These are phyloP conservation scores for Eutrema japonicum DNA, from an alignment of 345 rosid genomes.

Conservation along the genomic window DNA sequence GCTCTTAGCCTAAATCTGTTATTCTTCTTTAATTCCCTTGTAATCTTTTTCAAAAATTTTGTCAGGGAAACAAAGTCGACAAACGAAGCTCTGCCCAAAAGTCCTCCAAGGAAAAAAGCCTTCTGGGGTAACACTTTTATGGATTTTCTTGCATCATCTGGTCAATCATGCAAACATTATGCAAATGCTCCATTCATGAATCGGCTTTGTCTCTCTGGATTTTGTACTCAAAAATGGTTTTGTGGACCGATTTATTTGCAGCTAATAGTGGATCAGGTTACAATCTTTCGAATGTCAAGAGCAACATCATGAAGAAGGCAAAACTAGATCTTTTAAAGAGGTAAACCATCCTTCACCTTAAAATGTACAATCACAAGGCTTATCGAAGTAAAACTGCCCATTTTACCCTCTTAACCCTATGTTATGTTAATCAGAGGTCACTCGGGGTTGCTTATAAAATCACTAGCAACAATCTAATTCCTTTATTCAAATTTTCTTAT, in stretches of 20 bases:
- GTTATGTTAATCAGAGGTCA: neutral
- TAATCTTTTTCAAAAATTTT: conserved; percentile 24
- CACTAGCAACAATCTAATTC: neutral
- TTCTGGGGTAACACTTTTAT: conserved; percentile 53
- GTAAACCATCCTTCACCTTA: conserved; percentile 41
- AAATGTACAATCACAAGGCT: conserved; percentile 14
- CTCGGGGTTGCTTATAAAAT: neutral
- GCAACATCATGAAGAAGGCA: conserved; percentile 92
- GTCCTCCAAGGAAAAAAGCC: conserved; percentile 76
- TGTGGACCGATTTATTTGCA: conserved; percentile 37
- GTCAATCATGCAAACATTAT: conserved; percentile 14
- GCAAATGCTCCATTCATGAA: neutral
- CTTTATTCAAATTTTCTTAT: neutral
- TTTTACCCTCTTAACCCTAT: neutral
- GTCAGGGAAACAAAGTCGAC: conserved; percentile 81
- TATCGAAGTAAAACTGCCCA: neutral
- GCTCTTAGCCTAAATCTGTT: conserved; percentile 11
- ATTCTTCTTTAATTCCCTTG: conserved; percentile 16
- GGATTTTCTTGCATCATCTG: conserved; percentile 8
- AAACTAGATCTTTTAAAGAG: conserved; percentile 77
- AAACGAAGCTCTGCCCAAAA: conserved; percentile 74
- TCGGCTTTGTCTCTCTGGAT: conserved; percentile 6
- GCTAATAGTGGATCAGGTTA: conserved; percentile 60
- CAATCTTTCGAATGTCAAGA: conserved; percentile 63
- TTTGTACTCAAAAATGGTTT: conserved; percentile 13